Conservation (phyloP, 768 basidiomycete genomes). For the Lanmaoa rubissima region DNA sequence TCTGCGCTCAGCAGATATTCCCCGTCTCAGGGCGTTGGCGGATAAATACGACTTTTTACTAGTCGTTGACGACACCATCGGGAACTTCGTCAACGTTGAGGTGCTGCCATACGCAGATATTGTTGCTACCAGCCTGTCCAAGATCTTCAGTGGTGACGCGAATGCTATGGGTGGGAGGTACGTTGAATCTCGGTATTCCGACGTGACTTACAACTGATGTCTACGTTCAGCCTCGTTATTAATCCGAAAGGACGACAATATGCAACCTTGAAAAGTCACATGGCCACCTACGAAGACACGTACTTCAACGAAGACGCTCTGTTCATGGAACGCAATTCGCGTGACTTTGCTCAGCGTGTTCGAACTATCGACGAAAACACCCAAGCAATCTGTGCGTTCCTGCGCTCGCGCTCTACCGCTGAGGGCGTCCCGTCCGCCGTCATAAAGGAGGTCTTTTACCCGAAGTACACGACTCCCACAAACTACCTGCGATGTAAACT, state of each 20-base stretch:
- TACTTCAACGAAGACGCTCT: constrained; percentile 93
- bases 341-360: constrained; percentile 80
- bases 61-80: constrained; percentile 92
- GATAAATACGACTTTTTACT: constrained; percentile 87
- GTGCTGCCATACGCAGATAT: constrained; percentile 85
- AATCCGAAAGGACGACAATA: constrained; percentile 81
- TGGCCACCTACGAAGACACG: constrained; percentile 73
- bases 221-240: constrained; percentile 65
- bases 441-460: constrained; percentile 87
- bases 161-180: constrained; percentile 99
- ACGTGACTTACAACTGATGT: neutral
- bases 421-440: constrained; percentile 40
- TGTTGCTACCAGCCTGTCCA: constrained; percentile 87
- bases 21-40: constrained; percentile 70
- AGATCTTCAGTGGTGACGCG: constrained; percentile 90
- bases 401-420: constrained; percentile 56
- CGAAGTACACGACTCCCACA: constrained; percentile 70
- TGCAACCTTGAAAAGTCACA: constrained; percentile 54
- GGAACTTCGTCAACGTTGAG: constrained; percentile 92
- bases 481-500: constrained; percentile 73
- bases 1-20: constrained; percentile 78
- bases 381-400: constrained; percentile 76
- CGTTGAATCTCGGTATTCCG: constrained; percentile 20
- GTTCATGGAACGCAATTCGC: constrained; percentile 97
- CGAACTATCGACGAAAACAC: constrained; percentile 78